Percentiles rank a stretch among this genome's conserved stretches.
Conservation (phyloP, 768 basidiomycete species). For the Psilocybe azurescens region DNA sequence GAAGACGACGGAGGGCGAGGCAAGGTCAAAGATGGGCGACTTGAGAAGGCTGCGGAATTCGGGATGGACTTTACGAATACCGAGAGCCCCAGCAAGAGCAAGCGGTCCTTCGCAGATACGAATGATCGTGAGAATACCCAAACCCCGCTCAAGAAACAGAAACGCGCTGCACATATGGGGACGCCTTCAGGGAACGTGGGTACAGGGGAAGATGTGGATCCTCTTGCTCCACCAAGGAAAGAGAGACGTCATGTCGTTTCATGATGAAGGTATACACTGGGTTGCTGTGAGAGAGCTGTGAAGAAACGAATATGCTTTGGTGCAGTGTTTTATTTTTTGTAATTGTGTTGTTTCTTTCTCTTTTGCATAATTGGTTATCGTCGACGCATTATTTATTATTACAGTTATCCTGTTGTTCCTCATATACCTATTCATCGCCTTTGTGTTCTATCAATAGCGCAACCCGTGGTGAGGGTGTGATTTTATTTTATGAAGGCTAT, state of each 20-base stretch:
- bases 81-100: slow-evolving; percentile 42
- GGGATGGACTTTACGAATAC: slow-evolving; percentile 51
- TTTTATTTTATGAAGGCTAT: slow-evolving; percentile 1
- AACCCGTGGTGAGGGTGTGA: background rate
- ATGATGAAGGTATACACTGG: slow-evolving; percentile 9
- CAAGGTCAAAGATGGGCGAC: slow-evolving; percentile 20
- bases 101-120: slow-evolving; percentile 37
- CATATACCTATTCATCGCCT: slow-evolving; percentile 3
- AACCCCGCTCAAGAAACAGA: slow-evolving; percentile 42
- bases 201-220: slow-evolving; percentile 37
- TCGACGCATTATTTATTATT: slow-evolving; percentile 24
- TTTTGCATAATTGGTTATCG: slow-evolving; percentile 19
- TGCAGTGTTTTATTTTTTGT: slow-evolving; percentile 28
- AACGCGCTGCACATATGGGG: slow-evolving; percentile 16
- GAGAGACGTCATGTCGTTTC: slow-evolving; percentile 21
- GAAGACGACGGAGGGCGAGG: slow-evolving; percentile 28
- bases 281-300: slow-evolving; percentile 7
- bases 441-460: background rate
- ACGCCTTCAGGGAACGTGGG: slow-evolving; percentile 27
- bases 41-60: slow-evolving; percentile 36
- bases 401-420: slow-evolving; percentile 16
- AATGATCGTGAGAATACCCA: slow-evolving; percentile 31
- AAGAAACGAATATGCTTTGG: slow-evolving; percentile 14
- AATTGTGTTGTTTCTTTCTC: slow-evolving; percentile 19
- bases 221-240: slow-evolving; percentile 29